Evolutionary conservation across 768 basidiomycete species (phyloP).

Genomic region (Suillus variegatus): DNA sequence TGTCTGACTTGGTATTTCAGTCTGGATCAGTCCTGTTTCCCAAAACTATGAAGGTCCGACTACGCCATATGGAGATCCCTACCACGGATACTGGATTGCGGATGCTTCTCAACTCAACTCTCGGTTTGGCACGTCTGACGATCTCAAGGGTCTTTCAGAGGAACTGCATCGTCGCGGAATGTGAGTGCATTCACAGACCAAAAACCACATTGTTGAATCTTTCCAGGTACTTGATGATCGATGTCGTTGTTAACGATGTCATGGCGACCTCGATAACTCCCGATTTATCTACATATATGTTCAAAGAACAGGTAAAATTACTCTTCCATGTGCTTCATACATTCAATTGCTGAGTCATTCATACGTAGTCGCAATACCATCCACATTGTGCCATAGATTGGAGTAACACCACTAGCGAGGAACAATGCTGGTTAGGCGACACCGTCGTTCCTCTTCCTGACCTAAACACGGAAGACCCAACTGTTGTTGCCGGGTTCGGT

Average conservation of each 20-base stretch:
- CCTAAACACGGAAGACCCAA: slow-evolving; percentile 70
- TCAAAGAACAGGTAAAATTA: slow-evolving; percentile 56
- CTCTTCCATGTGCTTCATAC: background rate
- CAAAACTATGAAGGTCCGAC: slow-evolving; percentile 74
- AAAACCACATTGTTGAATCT: slow-evolving; percentile 19
- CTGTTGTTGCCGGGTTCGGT: slow-evolving; percentile 62
- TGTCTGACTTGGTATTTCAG: slow-evolving; percentile 31
- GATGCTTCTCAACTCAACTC: slow-evolving; percentile 68
- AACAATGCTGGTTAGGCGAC: slow-evolving; percentile 86
- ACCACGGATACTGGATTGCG: slow-evolving; percentile 85
- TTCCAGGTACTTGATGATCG: slow-evolving; percentile 77
- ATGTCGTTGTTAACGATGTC: slow-evolving; percentile 85
- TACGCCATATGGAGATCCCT: slow-evolving; percentile 77
- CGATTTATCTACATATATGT: slow-evolving; percentile 66
- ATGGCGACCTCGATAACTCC: slow-evolving; percentile 67
- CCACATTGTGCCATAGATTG: slow-evolving; percentile 76
- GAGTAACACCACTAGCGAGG: slow-evolving; percentile 66
- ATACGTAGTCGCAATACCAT: slow-evolving; percentile 64
- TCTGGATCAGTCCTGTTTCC: slow-evolving; percentile 84
- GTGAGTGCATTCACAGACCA: slow-evolving; percentile 36
- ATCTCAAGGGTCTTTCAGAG: slow-evolving; percentile 64
- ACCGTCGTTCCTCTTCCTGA: slow-evolving; percentile 72
- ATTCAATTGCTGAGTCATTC: background rate
- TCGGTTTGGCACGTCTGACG: slow-evolving; percentile 71
- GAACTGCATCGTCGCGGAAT: slow-evolving; percentile 75